These are phyloP conservation scores for Sanghuangporus baumii DNA, from an alignment of 1,284 basidiomycete genomes.

Conservation along the genomic window DNA sequence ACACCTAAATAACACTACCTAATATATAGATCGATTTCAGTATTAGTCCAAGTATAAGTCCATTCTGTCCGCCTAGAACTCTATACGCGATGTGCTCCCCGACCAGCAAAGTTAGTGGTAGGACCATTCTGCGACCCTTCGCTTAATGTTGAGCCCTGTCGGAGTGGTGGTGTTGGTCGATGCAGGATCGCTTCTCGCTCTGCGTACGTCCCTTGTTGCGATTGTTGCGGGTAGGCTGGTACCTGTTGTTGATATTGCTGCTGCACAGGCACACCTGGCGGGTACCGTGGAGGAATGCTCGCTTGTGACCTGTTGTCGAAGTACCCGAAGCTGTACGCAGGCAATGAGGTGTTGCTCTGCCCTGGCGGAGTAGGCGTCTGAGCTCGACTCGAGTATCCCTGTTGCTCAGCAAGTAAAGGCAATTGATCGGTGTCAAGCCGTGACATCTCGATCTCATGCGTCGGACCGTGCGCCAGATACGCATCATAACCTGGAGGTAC, in stretches of 20 bases:
- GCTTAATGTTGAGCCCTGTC: background rate
- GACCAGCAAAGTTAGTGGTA: conserved; percentile 10
- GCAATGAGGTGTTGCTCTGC: conserved; percentile 10
- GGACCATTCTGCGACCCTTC: background rate
- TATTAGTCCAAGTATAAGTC: background rate
- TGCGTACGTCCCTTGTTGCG: conserved; percentile 17
- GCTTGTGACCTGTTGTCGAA: conserved; percentile 3
- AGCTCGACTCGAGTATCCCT: background rate
- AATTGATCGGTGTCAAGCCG: conserved; percentile 46
- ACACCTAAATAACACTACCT: conserved; percentile 5
- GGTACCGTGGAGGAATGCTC: conserved; percentile 1
- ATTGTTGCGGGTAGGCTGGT: conserved; percentile 6
- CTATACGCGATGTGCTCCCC: conserved; percentile 11
- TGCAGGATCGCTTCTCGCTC: conserved; percentile 29
- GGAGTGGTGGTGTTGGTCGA: conserved; percentile 23
- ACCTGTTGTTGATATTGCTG: background rate
- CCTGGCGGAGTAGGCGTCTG: conserved; percentile 1
- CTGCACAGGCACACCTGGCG: conserved; percentile 17
- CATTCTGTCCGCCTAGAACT: background rate
- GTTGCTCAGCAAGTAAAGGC: conserved; percentile 41
- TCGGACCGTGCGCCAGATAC: conserved; percentile 44
- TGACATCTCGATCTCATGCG: conserved; percentile 49
- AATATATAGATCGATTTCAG: background rate
- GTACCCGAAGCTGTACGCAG: conserved; percentile 6
- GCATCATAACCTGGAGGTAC: conserved; percentile 41